Conservation (phyloP, 78 protist species). For the Polysphondylium violaceum region DNA sequence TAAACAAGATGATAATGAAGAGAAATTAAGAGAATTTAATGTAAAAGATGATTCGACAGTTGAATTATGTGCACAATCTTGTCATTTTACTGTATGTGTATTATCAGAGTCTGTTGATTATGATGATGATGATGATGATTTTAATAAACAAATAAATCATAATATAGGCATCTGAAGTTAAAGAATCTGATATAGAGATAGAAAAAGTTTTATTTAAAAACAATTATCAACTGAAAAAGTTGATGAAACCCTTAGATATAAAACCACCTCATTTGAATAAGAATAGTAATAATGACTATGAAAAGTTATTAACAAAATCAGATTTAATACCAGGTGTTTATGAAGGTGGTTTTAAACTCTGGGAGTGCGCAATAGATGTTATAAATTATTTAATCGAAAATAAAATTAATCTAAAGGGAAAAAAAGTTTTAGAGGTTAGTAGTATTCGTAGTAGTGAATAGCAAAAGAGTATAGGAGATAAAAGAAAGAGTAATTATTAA, state of each 20-base stretch:
- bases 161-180: too few relatives aligned
- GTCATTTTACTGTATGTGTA: conserved; percentile 9
- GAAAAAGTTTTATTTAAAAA: conserved; percentile 1
- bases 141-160: too few relatives aligned
- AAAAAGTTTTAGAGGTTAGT: conserved; percentile 55
- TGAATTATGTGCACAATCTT: background rate
- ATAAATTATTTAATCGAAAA: conserved; percentile 50
- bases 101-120: too few relatives aligned
- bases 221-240: conserved; percentile 3
- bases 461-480: too few relatives aligned
- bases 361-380: conserved; percentile 83
- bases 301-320: conserved; percentile 36
- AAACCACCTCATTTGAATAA: background rate
- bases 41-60: background rate
- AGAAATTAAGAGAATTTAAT: background rate
- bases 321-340: conserved; percentile 82
- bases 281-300: conserved; percentile 8
- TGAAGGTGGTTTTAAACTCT: conserved; percentile 87
- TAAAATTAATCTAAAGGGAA: background rate
- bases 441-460: background rate
- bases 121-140: background rate
- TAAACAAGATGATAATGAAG: background rate
- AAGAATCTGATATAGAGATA: background rate
- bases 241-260: conserved; percentile 13
- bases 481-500: background rate